phyloP scores from a whole-genome alignment of 768 basidiomycete genomes.

The Dioszegia crocea region DNA sequence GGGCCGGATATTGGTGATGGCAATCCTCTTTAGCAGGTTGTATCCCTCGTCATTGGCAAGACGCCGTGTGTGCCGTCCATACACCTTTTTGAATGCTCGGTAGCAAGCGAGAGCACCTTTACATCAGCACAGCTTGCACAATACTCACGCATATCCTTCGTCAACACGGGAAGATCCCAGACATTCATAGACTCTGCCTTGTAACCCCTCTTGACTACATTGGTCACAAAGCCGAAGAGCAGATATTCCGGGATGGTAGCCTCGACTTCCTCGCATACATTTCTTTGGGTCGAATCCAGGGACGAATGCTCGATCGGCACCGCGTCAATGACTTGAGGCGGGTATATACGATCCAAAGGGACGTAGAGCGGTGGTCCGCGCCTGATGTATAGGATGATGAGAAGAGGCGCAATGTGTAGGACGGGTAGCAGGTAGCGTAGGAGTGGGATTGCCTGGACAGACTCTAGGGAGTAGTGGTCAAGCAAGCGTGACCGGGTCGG shows the following conservation, averaged over 20 bases:
- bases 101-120: conserved; percentile 39
- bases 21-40: conserved; percentile 44
- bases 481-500: conserved; percentile 4
- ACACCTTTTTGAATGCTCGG: conserved; percentile 28
- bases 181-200: conserved; percentile 70
- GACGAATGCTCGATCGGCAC: conserved; percentile 22
- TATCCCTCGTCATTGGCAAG: conserved; percentile 33
- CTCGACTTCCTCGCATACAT: conserved; percentile 62
- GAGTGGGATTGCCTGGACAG: conserved; percentile 12
- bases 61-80: conserved; percentile 37
- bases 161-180: conserved; percentile 78
- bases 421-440: conserved; percentile 27
- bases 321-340: conserved; percentile 47
- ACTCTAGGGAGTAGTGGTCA: neutral
- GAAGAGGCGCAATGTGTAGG: conserved; percentile 49
- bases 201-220: conserved; percentile 80
- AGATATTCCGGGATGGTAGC: conserved; percentile 54
- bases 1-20: conserved; percentile 34
- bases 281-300: conserved; percentile 57
- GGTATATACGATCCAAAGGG: conserved; percentile 69
- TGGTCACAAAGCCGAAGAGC: conserved; percentile 82
- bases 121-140: neutral
- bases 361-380: conserved; percentile 72
- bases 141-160: conserved; percentile 62
- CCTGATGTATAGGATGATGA: conserved; percentile 57